Evolutionary conservation across 345 rosid genomes (phyloP).

Genomic region (Eucalyptus sp.): DNA sequence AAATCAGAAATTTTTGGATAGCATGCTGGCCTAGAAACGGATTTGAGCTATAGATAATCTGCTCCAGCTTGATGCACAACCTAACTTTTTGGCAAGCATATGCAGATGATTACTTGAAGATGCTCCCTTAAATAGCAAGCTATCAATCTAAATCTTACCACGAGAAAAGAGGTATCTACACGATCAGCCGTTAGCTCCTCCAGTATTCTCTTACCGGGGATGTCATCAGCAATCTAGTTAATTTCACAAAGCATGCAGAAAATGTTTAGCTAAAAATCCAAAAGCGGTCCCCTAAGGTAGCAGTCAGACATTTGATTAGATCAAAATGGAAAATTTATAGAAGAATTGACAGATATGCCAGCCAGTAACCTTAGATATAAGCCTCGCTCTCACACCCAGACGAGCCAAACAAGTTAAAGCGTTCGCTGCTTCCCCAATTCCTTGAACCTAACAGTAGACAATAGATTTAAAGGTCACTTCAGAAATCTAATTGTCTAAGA

Average conservation of each 20-base stretch:
- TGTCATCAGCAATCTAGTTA: conserved; percentile 20
- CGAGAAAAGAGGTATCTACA: conserved; percentile 25
- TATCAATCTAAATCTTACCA: conserved; percentile 1
- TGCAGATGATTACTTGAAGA: background rate
- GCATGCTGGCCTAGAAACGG: background rate
- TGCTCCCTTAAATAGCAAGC: background rate
- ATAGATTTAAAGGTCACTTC: background rate
- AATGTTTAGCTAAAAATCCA: background rate
- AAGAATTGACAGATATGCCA: background rate
- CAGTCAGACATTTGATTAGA: background rate
- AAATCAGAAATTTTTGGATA: background rate
- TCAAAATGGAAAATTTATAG: background rate
- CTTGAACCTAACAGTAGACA: conserved; percentile 11
- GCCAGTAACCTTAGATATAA: conserved; percentile 21
- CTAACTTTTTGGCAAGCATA: background rate
- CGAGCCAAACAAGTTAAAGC: conserved; percentile 32
- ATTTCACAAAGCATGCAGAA: background rate
- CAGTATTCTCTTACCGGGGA: conserved; percentile 14
- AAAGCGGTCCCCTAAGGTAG: background rate
- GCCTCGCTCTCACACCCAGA: conserved; percentile 22
- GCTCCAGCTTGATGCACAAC: background rate
- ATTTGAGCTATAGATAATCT: background rate
- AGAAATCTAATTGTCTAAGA: background rate
- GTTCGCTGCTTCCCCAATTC: conserved; percentile 32
- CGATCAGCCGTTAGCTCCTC: conserved; percentile 5